These are phyloP conservation scores for Buxus sempervirens DNA, from an alignment of 164 flowering plant species.

Conservation along the genomic window DNA sequence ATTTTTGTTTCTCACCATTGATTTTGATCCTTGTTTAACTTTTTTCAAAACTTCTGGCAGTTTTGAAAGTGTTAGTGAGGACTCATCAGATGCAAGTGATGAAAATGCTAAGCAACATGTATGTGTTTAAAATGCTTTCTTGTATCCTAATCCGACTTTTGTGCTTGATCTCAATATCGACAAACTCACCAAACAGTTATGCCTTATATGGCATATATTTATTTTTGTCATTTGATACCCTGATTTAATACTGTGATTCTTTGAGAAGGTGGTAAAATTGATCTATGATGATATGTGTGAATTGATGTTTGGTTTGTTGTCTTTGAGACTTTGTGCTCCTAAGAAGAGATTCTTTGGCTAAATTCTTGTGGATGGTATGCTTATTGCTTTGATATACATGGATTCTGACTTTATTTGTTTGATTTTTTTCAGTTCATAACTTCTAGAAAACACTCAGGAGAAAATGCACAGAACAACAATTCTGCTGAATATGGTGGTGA, in stretches of 20 bases:
- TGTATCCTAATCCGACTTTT: neutral
- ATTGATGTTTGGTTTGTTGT: conserved; percentile 5
- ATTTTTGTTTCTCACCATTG: neutral
- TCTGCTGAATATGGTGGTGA: conserved; percentile 19
- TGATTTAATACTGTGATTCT: neutral
- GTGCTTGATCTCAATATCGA: conserved; percentile 1
- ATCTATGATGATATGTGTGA: neutral
- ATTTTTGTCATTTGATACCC: neutral
- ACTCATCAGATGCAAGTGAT: conserved; percentile 71
- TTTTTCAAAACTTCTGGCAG: conserved; percentile 29
- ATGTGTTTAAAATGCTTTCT: conserved; percentile 7
- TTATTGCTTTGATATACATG: conserved; percentile 9
- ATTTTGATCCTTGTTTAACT: neutral
- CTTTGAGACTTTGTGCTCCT: conserved; percentile 45
- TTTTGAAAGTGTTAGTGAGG: conserved; percentile 81
- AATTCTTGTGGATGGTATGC: conserved; percentile 85
- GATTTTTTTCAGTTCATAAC: conserved; percentile 3
- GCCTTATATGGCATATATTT: neutral
- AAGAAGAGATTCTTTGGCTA: conserved; percentile 74
- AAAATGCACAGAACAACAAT: conserved; percentile 54
- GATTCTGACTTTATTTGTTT: neutral
- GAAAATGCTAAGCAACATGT: conserved; percentile 63
- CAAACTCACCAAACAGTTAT: neutral
- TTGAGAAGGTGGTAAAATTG: neutral
- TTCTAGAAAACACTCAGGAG: conserved; percentile 31